Evolutionary conservation across 2,329 filamentous ascomycete genomes (phyloP), one percentile per base, ranked within the genome.

Genomic region (Fusarium brachygibbosum): DNA sequence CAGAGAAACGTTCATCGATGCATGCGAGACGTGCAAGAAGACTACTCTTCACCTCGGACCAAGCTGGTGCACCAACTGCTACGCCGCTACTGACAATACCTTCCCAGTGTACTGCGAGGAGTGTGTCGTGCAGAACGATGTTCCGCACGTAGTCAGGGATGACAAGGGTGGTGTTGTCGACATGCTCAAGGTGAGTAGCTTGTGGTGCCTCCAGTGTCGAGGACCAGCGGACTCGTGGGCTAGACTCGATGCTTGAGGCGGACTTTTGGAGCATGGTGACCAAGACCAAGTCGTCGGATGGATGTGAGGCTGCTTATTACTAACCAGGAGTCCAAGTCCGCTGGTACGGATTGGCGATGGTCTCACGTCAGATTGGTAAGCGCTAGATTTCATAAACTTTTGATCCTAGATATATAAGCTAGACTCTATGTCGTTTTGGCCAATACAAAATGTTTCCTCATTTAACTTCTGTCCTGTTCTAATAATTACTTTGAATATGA

Each of bases 161-260:
- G 63, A 63, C 3, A 42, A 19, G n/a, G 72, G 66, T 1, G 66
- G 57, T 0, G 12, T 31, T 7, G 61, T 74, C 6, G 63, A 72
- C 11, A 57, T 74, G 66, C 38, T 69, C 0, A 42, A 58, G 23
- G 58, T 72, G 11, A 45, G 34, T n/a, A 66, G 17, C 4, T 19
- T 74, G 11, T 74, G 72, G 72, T 74, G 72, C n/a, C 38, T 54
- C 12, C 31, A 19, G 4, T 74, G 72, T 21, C 35, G 11, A 0
- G 67, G 64, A 0, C 12, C 28, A 3, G 72, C 63, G 2, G 70
- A 69, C 1, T 72, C 60, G 1, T 69, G 68, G 57, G n/a, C 37
- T 3, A 63, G 65, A 9, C 31, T 55, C 25, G 51, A 40, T 4
- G 14, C 17, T 31, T 63, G 19, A 28, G 32, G 5, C n/a, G 17